Base-by-base conservation (phyloP, 345 rosid species). In the Populus davidiana region DNA sequence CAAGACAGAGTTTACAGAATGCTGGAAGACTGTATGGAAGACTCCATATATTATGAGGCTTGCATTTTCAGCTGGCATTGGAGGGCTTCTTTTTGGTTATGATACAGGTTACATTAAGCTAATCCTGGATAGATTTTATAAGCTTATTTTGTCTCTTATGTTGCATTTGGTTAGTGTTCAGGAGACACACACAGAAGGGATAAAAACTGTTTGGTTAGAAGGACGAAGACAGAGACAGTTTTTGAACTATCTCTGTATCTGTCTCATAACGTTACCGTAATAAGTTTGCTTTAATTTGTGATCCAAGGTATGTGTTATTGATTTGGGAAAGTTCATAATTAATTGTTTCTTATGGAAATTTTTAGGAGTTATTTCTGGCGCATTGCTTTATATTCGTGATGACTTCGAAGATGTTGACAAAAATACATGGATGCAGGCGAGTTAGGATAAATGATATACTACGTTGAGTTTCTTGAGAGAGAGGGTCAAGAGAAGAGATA, bases 31-130 rank as follows among this genome's bases (percentile, higher is more conserved):
- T 18, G 81, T 85, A 64, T 86, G 92, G 92, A 84, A 78, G 79
- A 89, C 90, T 2, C 98, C 98, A 39, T 96, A 91, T 75, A 92
- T 96, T 21, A 87, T 89, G 93, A 84, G 89, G 52, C 97, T 96
- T 17, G 92, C 98, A 8, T 86, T 94, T 43, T 87, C 97, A 1
- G 99, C 98, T 1, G 99, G 98, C 31, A 88, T 96, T 70, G 99
- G 99, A 27, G 98, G 99, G 17, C 88, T 96, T 65, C 89, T 92
- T 70, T 96, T 96, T 71, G 99, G 99, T 2, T 96, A 96, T 75
- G 99, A 96, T 73, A 96, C 99, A 33, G 99, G 99, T 76, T 78
- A 73, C 35, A 20, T 70, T 20, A 5, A 31, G 4, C 2, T 11
- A 33, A 0, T 2, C 41, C 1, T 5, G 38, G 38, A 27, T 64